Evolutionary conservation across 352 stramenopile genomes (phyloP).

Genomic region (Pythium chondricola): DNA sequence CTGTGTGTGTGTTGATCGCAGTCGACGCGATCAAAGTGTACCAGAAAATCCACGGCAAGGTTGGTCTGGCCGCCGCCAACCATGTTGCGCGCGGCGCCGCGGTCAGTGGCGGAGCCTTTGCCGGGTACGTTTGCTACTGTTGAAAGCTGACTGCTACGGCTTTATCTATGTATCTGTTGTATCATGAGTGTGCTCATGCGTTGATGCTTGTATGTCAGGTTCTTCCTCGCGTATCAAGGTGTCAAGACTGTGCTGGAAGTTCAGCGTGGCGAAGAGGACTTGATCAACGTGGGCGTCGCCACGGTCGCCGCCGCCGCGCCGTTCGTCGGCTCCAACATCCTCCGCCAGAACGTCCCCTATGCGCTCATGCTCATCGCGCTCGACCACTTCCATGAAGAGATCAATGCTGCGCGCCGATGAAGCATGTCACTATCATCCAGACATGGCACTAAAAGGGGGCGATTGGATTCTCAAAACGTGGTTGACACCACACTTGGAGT

Average conservation of each 20-base stretch:
- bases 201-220: constrained; percentile 24
- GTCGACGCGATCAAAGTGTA: constrained; percentile 62
- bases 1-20: constrained; percentile 13
- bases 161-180: background rate
- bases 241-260: constrained; percentile 65
- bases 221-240: constrained; percentile 75
- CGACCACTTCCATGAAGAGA: constrained; percentile 78
- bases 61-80: constrained; percentile 40
- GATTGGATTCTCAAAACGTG: background rate
- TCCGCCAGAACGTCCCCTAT: constrained; percentile 74
- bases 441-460: background rate
- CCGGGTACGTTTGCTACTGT: constrained; percentile 26
- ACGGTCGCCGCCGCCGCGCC: constrained; percentile 38
- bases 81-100: constrained; percentile 42
- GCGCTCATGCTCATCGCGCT: constrained; percentile 70
- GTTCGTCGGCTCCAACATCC: constrained; percentile 53
- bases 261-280: constrained; percentile 47
- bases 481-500: background rate
- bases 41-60: constrained; percentile 43
- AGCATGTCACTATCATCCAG: background rate
- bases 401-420: constrained; percentile 42
- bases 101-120: constrained; percentile 51
- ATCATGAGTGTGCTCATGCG: background rate
- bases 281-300: constrained; percentile 53
- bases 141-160: background rate